Conservation (phyloP, 208 protist species). For the Trypanosoma rangeli region DNA sequence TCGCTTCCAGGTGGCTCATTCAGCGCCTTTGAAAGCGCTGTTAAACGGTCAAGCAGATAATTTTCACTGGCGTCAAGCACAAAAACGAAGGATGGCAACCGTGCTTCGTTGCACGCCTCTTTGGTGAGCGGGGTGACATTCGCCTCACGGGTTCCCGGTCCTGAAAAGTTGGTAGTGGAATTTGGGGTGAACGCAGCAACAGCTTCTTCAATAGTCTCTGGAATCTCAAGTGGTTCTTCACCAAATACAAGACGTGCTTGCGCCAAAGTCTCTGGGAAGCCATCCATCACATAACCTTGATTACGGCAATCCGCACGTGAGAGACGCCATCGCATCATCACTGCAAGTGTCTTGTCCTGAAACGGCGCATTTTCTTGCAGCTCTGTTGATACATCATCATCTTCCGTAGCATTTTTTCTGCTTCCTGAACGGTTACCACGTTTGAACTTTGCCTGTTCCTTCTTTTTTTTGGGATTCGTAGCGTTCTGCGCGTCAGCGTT, state of each 20-base stretch:
- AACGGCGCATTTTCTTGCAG: constrained; percentile 71
- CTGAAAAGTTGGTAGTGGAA: neutral
- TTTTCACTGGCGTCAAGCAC: constrained; percentile 73
- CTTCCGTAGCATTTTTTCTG: constrained; percentile 54
- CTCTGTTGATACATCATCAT: constrained; percentile 48
- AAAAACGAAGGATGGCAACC: constrained; percentile 79
- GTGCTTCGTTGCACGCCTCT: constrained; percentile 52
- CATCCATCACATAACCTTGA: constrained; percentile 93
- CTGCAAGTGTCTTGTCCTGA: constrained; percentile 74
- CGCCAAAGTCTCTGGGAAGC: constrained; percentile 84
- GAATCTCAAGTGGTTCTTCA: constrained; percentile 41
- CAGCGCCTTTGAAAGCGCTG: constrained; percentile 27
- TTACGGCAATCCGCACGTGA: constrained; percentile 79
- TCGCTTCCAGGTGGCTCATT: constrained; percentile 2
- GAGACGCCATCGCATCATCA: constrained; percentile 91
- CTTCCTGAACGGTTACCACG: constrained; percentile 2
- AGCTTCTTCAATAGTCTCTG: constrained; percentile 81
- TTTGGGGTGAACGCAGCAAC: constrained; percentile 16
- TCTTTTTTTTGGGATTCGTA: constrained; percentile 60
- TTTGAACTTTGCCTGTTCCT: constrained; percentile 37
- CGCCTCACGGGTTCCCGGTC: constrained; percentile 18
- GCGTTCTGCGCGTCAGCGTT: constrained; percentile 28
- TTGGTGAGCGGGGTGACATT: constrained; percentile 21
- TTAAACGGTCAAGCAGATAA: constrained; percentile 74
- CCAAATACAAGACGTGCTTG: constrained; percentile 86